Percentiles rank a stretch among this genome's conserved stretches.
Evolutionary conservation across 306 rosid genomes (phyloP).

Genomic region (Ormosia semicastrata): DNA sequence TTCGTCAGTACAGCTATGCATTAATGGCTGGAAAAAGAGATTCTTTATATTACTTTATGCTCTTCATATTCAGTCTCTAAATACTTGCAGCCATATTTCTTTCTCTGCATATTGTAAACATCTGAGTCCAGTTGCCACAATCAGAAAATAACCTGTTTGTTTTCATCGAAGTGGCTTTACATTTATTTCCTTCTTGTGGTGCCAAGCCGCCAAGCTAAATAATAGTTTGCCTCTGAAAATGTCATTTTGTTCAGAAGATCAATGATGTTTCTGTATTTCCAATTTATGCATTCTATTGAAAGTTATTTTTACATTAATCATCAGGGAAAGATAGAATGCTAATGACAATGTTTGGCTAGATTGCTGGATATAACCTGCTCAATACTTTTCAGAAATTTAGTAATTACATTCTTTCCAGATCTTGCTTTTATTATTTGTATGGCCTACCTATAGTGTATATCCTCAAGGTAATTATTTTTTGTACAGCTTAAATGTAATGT

Average conservation of each 20-base stretch:
- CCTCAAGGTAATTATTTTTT: not conserved
- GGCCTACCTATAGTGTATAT: not conserved
- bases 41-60: not conserved
- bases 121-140: not conserved
- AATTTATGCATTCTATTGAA: not conserved
- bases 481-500: not conserved
- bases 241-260: not conserved
- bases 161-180: not conserved
- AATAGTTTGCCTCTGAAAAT: not conserved
- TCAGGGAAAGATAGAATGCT: not conserved
- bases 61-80: not conserved
- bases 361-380: not conserved
- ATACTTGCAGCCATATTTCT: not conserved
- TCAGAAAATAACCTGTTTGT: not conserved
- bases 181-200: not conserved
- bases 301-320: not conserved
- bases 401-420: not conserved
- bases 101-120: not conserved
- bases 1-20: not conserved
- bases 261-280: not conserved
- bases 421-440: not conserved
- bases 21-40: not conserved
- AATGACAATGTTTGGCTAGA: not conserved
- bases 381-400: slow-evolving; percentile 2
- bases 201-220: not conserved